phyloP scores from a whole-genome alignment of 2,329 filamentous ascomycete genomes.

The Nigrospora sphaerica region DNA sequence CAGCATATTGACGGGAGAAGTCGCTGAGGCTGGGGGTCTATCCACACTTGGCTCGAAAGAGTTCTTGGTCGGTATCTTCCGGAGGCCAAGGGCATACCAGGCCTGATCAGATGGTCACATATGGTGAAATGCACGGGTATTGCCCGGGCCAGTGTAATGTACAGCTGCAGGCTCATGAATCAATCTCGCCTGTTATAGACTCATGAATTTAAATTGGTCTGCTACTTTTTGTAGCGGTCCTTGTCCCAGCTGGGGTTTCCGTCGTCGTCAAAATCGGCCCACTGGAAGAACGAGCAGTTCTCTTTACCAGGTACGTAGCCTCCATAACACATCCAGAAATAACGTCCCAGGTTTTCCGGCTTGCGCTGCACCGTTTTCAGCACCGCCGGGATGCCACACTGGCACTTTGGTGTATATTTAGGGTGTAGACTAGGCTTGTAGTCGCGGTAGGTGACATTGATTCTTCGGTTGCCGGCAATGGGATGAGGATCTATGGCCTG shows the following conservation, averaged over 20 bases:
- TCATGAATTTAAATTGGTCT: no score
- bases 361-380: slow-evolving; percentile 76
- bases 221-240: slow-evolving; percentile 14
- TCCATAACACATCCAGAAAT: slow-evolving; percentile 92
- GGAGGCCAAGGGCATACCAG: no score
- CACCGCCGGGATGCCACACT: slow-evolving; percentile 60
- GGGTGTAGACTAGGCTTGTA: slow-evolving; percentile 77
- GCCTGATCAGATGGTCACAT: no score
- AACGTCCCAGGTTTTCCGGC: slow-evolving; percentile 67
- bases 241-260: slow-evolving; percentile 64
- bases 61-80: no score
- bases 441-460: slow-evolving; percentile 91
- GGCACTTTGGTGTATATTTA: slow-evolving; percentile 67
- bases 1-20: slow-evolving; percentile 10
- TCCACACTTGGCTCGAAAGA: no score
- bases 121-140: no score
- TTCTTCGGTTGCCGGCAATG: slow-evolving; percentile 68
- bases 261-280: slow-evolving; percentile 82
- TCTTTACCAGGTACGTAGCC: slow-evolving; percentile 62
- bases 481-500: slow-evolving; percentile 78
- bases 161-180: no score
- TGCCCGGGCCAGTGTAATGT: no score
- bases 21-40: no score
- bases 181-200: no score
- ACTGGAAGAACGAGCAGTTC: slow-evolving; percentile 73